Percentiles rank a stretch among this genome's conserved stretches.
phyloP scores from a whole-genome alignment of 805 yeast species.

The Scheffersomyces coipomensis region DNA sequence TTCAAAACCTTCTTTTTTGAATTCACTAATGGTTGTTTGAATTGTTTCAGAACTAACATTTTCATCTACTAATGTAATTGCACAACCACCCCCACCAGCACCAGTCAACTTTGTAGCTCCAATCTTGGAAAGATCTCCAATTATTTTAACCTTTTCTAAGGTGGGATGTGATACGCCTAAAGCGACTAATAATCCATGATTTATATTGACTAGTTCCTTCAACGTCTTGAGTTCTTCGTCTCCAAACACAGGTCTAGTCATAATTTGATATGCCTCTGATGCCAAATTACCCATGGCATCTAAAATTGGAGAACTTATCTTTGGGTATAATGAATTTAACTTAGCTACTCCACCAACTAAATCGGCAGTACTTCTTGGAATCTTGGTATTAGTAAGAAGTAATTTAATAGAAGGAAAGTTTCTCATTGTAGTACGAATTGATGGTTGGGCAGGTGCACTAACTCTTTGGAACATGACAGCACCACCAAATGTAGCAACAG shows the following conservation, averaged over 20 bases:
- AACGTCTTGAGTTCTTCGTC: constrained; percentile 38
- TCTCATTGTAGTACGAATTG: constrained; percentile 65
- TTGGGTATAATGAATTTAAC: constrained; percentile 52
- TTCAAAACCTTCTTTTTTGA: constrained; percentile 56
- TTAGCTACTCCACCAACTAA: constrained; percentile 75
- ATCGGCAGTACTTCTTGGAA: constrained; percentile 85
- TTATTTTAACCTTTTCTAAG: constrained; percentile 69
- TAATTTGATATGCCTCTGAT: constrained; percentile 64
- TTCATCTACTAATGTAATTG: constrained; percentile 74
- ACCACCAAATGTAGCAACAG: constrained; percentile 94
- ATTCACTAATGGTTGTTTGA: constrained; percentile 32
- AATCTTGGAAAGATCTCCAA: constrained; percentile 60
- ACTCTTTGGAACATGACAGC: constrained; percentile 85
- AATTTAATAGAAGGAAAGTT: constrained; percentile 73
- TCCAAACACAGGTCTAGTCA: constrained; percentile 52
- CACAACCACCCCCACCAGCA: constrained; percentile 99
- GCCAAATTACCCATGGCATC: constrained; percentile 77
- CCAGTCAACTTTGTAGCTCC: constrained; percentile 96
- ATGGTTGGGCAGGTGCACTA: constrained; percentile 49
- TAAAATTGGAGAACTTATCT: constrained; percentile 55
- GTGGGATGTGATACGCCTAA: constrained; percentile 92
- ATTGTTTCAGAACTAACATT: constrained; percentile 33
- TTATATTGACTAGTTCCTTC: constrained; percentile 66
- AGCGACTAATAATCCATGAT: constrained; percentile 84
- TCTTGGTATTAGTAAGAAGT: constrained; percentile 77